Conservation (phyloP, 176 grass and related monocot species). For the Panicum miliaceum region DNA sequence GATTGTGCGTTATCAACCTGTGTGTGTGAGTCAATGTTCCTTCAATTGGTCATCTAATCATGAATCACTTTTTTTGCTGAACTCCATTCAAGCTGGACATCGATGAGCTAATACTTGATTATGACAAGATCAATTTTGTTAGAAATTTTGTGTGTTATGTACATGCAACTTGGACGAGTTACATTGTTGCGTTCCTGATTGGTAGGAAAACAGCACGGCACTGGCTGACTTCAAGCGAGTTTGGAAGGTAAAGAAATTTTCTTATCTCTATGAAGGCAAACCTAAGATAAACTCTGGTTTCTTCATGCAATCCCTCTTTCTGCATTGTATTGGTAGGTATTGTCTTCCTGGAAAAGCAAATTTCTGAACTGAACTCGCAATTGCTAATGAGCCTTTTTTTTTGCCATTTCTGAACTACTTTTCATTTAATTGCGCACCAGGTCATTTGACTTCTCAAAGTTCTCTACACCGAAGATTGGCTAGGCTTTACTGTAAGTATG, state of each 20-base stretch:
- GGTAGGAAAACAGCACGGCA: conserved; percentile 54
- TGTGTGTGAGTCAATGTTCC: too few species aligned
- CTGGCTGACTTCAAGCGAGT: conserved; percentile 70
- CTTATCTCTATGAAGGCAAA: conserved; percentile 79
- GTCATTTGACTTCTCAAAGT: conserved; percentile 64
- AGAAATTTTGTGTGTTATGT: not conserved
- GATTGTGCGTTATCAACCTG: too few species aligned
- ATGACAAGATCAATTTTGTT: conserved; percentile 49
- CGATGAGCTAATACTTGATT: conserved; percentile 74
- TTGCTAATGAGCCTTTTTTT: not conserved
- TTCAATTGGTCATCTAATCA: too few species aligned
- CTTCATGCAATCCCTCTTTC: conserved; percentile 90
- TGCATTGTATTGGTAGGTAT: conserved; percentile 66
- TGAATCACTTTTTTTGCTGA: too few species aligned
- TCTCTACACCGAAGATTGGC: conserved; percentile 63
- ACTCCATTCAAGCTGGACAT: conserved; percentile 84
- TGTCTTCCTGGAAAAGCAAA: not conserved
- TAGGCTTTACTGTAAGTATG: conserved; percentile 87
- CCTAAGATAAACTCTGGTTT: conserved; percentile 64
- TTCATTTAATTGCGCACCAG: conserved; percentile 52
- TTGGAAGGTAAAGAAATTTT: conserved; percentile 80
- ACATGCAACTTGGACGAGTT: not conserved
- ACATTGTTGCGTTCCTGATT: not conserved
- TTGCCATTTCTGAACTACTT: conserved; percentile 26
- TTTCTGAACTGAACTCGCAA: conserved; percentile 6